Base-by-base conservation (phyloP, 805 yeast genomes). In the Clavispora phyllophila region DNA sequence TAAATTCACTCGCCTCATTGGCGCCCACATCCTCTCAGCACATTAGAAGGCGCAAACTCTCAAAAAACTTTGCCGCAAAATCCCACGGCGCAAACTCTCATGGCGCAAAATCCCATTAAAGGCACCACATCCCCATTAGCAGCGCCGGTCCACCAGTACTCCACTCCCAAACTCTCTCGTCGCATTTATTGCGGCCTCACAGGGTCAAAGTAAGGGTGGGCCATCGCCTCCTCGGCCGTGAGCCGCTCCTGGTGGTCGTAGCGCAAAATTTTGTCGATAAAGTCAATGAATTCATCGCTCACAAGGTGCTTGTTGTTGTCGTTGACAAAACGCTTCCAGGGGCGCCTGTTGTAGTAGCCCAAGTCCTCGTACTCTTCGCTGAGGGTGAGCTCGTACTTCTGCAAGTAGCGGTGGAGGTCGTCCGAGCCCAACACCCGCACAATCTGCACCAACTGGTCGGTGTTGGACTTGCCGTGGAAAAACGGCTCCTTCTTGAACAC, bases 401-500 rank as follows among this genome's bases (percentile, higher is more conserved):
- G 65, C 50, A 84, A 70, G 61, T 87, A 88, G 38, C 65, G 66
- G 56, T 79, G 68, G 41, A 89, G 70, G 50, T 81, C 90, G 45
- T 82, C 84, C 1, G 96, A 84, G 17, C 96, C 96, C 54, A 89
- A 72, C 1, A 89, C 93, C 47, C 87, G 76, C 12, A 89, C 96
- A 48, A 89, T 88, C 62, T 87, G 90, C 19, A 89, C 95, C 56
- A 89, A 69, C 66, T 89, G 96, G 66, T 89, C 96, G 32, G 89
- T 86, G 62, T 89, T 89, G 17, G 95, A 84, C 48, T 86, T 82
- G 17, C 96, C 96, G 61, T 87, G 91, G 76, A 89, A 89, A 51
- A 89, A 86, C 10, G 96, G 96, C 57, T 89, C 96, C 58, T 82
- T 85, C 58, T 84, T 85, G 69, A 88, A 87, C 26, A 87, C 81